These are phyloP conservation scores for Talaromyces funiculosus DNA, from an alignment of 2,329 filamentous ascomycete genomes.

Conservation along the genomic window DNA sequence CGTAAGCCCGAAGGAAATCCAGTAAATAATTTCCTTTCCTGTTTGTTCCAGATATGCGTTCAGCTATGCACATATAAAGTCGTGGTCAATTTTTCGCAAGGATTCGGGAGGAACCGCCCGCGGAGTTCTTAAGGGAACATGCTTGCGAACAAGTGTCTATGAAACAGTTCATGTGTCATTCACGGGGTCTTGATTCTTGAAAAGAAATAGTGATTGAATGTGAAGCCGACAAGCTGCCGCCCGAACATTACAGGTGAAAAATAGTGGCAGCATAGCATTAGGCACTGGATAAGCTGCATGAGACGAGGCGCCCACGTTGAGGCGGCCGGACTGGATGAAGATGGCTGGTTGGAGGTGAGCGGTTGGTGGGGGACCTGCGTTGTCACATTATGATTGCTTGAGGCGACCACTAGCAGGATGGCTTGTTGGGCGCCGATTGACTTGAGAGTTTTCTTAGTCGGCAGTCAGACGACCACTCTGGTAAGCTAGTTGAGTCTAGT, in stretches of 20 bases:
- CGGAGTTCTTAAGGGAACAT: background rate
- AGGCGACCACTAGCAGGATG: background rate
- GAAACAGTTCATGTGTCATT: background rate
- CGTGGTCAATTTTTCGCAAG: background rate
- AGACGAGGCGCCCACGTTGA: conserved; percentile 8
- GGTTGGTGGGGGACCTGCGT: conserved; percentile 17
- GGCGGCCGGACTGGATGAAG: conserved; percentile 5
- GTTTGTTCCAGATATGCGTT: background rate
- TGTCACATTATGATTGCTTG: conserved; percentile 22
- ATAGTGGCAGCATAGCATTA: background rate
- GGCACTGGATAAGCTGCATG: background rate
- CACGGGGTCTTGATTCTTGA: background rate
- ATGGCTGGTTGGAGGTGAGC: background rate
- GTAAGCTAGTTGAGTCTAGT: background rate
- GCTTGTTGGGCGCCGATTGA: background rate
- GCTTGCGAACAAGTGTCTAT: background rate
- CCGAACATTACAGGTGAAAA: background rate
- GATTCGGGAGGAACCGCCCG: background rate
- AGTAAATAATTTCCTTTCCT: background rate
- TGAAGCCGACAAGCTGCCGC: background rate
- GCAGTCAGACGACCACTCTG: background rate
- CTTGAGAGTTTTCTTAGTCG: background rate
- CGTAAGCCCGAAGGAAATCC: background rate
- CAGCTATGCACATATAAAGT: background rate
- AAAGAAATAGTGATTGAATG: background rate